A percentile compares a stretch with the other conserved stretches of the same genome.
These are phyloP conservation scores for Cicer arietinum DNA, from an alignment of 306 rosid genomes.

Conservation along the genomic window DNA sequence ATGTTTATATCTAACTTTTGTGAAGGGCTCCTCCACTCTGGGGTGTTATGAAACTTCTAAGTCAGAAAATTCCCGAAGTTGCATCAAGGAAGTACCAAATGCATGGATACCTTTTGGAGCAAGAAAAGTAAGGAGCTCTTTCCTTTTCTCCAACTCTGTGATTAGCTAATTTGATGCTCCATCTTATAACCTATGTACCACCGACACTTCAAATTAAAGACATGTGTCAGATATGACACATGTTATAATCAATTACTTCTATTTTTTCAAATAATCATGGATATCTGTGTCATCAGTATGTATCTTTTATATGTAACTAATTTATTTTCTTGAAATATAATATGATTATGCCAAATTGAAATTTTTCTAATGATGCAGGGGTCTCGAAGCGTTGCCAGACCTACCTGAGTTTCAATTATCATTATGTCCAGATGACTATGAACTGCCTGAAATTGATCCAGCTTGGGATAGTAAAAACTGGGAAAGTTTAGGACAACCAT, in stretches of 20 bases:
- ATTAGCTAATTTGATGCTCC: not conserved
- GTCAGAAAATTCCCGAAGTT: conserved; percentile 89
- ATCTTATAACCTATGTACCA: no score
- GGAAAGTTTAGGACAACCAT: conserved; percentile 64
- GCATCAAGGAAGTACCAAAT: conserved; percentile 86
- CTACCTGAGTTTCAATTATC: conserved; percentile 92
- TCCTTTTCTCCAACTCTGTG: conserved; percentile 6
- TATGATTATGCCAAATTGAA: not conserved
- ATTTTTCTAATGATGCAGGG: conserved; percentile 57
- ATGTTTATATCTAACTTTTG: not conserved
- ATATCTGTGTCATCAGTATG: no score
- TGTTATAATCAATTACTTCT: no score
- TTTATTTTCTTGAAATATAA: conserved; percentile 18
- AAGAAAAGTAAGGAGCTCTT: conserved; percentile 70
- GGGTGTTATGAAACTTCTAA: conserved; percentile 87
- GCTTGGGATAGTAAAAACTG: conserved; percentile 74
- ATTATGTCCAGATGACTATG: conserved; percentile 80
- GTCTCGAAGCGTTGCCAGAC: conserved; percentile 77
- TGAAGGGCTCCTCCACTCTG: conserved; percentile 85
- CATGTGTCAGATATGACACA: no score
- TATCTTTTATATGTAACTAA: not conserved
- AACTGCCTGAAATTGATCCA: conserved; percentile 70
- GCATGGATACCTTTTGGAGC: conserved; percentile 86
- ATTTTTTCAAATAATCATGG: no score
- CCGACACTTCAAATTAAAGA: no score